Percentiles rank a stretch among this genome's conserved stretches.
phyloP scores from a whole-genome alignment of 495 filamentous ascomycete species.

The Penicillium waksmanii region DNA sequence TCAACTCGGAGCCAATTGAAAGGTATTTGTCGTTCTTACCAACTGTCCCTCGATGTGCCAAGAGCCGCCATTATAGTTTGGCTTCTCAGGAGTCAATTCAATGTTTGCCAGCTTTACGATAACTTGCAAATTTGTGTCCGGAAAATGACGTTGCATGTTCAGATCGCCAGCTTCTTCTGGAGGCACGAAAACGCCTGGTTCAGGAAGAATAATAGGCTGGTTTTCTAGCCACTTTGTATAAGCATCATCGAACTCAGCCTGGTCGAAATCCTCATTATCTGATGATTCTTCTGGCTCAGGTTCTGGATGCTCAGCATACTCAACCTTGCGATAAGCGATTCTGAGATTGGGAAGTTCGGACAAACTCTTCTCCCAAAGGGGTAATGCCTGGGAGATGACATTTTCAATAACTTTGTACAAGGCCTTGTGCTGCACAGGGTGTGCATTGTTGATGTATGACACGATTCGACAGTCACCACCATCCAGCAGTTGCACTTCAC shows the following conservation, averaged over 20 bases:
- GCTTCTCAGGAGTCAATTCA: conserved; percentile 60
- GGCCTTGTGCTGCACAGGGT: conserved; percentile 46
- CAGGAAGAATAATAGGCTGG: conserved; percentile 31
- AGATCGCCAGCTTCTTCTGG: conserved; percentile 7
- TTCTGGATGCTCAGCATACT: conserved; percentile 6
- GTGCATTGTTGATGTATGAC: conserved; percentile 65
- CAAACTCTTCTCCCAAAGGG: conserved; percentile 54
- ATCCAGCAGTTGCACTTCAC: conserved; percentile 39
- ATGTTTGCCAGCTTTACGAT: conserved; percentile 68
- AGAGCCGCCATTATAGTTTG: conserved; percentile 47
- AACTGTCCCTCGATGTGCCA: conserved; percentile 61
- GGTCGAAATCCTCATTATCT: not conserved
- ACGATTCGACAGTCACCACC: conserved; percentile 33
- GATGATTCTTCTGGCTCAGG: not conserved
- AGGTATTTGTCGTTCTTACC: conserved; percentile 24
- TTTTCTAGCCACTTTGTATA: not conserved
- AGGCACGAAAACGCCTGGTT: conserved; percentile 36
- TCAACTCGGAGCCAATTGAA: not conserved
- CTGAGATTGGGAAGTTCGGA: not conserved
- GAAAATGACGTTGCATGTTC: conserved; percentile 31
- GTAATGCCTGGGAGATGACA: conserved; percentile 51
- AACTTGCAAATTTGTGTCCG: conserved; percentile 53
- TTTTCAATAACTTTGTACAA: conserved; percentile 58
- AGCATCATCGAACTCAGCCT: not conserved
- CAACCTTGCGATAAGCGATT: not conserved